Base-by-base conservation (phyloP, 78 protist genomes). In the Dictyostelium citrinum region DNA sequence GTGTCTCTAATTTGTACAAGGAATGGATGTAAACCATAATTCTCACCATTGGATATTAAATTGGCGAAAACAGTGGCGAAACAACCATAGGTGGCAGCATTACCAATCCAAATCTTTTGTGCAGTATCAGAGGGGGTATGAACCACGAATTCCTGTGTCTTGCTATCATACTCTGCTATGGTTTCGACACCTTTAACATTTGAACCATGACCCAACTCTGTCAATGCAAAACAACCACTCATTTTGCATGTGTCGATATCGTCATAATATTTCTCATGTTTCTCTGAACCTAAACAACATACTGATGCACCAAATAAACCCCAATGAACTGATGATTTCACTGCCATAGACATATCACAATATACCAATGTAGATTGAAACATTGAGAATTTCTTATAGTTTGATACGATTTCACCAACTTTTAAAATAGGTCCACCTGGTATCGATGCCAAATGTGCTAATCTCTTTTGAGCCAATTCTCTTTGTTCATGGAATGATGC, bases 161-260 rank as follows among this genome's bases (percentile, higher is more conserved):
- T 4, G 22, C 2, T 39, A 79, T 88, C 93, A 33, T 83, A 96
- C 46, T 71, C 88, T 5, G 98, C 98, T 1, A 41, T 16, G 12
- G 98, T 97, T 46, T 96, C 91, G 20, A 95, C 82, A 29, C 91
- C 97, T 31, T 94, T 80, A 3, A 96, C 97, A 85, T 96, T 91
- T 33, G 95, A 84, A 70, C 91, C 95, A 75, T 91, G 91, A 10
- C 81, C 90, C 37, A 91, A 43, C 33, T 91, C 95, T 1, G 95
- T 91, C 1, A 91, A 27, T 10, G 91, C 95, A 55, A 91, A 91
- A 60, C 95, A 91, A 60, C 95, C 95, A 17, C 37, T 51, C 49
- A 88, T 88, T 20, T 76, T 29, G 17, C 29, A 14, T 5, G 27
- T 60, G 68, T 88, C 93, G 20, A 78, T 78, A 12, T 39, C 81